These are phyloP conservation scores for Trichophyton equinum DNA, from an alignment of 2,329 filamentous ascomycete genomes.

Conservation along the genomic window DNA sequence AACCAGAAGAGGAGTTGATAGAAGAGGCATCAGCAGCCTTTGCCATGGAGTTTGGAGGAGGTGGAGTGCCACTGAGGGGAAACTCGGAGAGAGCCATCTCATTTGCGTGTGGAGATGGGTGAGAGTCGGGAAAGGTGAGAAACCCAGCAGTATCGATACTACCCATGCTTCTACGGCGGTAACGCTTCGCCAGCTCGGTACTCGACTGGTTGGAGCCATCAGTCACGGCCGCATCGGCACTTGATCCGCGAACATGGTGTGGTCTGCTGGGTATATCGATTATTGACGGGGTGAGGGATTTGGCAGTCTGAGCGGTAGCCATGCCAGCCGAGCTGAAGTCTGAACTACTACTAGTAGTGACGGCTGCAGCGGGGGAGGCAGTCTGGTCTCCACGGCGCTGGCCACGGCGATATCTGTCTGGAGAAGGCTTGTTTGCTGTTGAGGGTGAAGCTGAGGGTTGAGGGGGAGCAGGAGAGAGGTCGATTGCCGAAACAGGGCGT, in stretches of 20 bases:
- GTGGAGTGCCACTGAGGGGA: not conserved
- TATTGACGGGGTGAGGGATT: not conserved
- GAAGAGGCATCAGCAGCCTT: not conserved
- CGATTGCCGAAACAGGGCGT: conserved; percentile 37
- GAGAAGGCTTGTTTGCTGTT: conserved; percentile 54
- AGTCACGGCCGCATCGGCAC: conserved; percentile 59
- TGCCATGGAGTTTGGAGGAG: not conserved
- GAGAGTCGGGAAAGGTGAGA: conserved; percentile 20
- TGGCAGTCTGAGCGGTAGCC: conserved; percentile 3
- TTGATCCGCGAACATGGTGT: conserved; percentile 45
- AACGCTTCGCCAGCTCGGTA: conserved; percentile 59
- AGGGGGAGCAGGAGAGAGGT: conserved; percentile 42
- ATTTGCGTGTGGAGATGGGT: conserved; percentile 19
- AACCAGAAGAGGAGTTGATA: not conserved
- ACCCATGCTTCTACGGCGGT: conserved; percentile 72
- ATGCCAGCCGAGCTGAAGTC: conserved; percentile 9
- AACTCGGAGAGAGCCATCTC: not conserved
- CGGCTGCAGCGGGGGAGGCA: not conserved
- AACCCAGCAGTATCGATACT: conserved; percentile 41
- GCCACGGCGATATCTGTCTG: conserved; percentile 70
- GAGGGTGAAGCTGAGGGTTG: conserved; percentile 34
- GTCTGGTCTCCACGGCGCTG: conserved; percentile 41
- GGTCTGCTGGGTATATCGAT: not conserved
- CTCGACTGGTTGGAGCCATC: conserved; percentile 35
- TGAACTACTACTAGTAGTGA: not conserved